These are phyloP conservation scores for Yamadazyma tumulicola DNA, from an alignment of 805 yeast species.

Conservation along the genomic window DNA sequence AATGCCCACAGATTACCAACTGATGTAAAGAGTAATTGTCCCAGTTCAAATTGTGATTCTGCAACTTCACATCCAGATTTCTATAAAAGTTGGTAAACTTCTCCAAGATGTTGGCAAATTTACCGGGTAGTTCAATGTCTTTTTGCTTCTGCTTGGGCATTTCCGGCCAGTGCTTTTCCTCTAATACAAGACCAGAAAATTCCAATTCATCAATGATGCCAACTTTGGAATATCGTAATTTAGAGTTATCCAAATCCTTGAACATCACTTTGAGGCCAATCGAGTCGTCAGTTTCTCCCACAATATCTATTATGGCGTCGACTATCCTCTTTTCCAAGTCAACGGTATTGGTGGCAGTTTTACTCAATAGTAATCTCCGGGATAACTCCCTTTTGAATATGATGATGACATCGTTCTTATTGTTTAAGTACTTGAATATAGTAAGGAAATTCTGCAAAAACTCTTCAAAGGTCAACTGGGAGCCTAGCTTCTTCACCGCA, in stretches of 20 bases:
- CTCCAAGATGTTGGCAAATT: slow-evolving; percentile 16
- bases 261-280: slow-evolving; percentile 30
- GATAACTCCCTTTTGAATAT: slow-evolving; percentile 35
- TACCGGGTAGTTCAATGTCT: slow-evolving; percentile 22
- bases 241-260: slow-evolving; percentile 26
- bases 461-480: slow-evolving; percentile 10
- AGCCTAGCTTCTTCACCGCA: background rate
- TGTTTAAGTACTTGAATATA: slow-evolving; percentile 31
- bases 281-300: slow-evolving; percentile 29
- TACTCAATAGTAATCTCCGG: slow-evolving; percentile 27
- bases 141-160: slow-evolving; percentile 23
- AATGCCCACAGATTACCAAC: slow-evolving; percentile 27
- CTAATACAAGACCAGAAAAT: slow-evolving; percentile 31
- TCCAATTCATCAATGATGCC: slow-evolving; percentile 12
- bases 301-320: slow-evolving; percentile 19
- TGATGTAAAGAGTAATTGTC: slow-evolving; percentile 39
- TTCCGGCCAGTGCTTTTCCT: slow-evolving; percentile 39
- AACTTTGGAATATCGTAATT: slow-evolving; percentile 12
- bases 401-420: slow-evolving; percentile 29
- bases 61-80: slow-evolving; percentile 17
- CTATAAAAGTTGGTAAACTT: slow-evolving; percentile 21
- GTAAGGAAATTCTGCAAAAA: slow-evolving; percentile 18
- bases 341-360: slow-evolving; percentile 13
- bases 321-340: slow-evolving; percentile 24
- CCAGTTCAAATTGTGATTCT: slow-evolving; percentile 38